Percentiles rank a stretch among this genome's conserved stretches.
Evolutionary conservation across 192 early-diverging fungal species (phyloP).

Genomic region (Piromyces finnis): DNA sequence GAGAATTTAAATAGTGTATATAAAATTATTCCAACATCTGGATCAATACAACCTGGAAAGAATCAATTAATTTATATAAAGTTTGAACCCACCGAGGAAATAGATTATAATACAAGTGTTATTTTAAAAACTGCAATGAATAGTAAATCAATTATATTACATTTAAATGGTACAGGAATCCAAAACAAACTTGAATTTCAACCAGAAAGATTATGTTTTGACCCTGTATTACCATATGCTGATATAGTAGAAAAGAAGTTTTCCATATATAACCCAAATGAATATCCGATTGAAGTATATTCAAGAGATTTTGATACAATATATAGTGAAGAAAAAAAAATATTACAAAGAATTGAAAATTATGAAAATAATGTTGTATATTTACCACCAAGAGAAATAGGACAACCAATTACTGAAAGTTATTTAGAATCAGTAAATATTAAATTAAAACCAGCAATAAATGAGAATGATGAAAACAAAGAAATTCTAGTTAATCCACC

Average conservation of each 20-base stretch:
- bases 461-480: conserved; percentile 4
- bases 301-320: conserved; percentile 32
- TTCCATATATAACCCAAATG: conserved; percentile 20
- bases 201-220: conserved; percentile 16
- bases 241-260: conserved; percentile 23
- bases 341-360: conserved; percentile 14
- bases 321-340: conserved; percentile 29
- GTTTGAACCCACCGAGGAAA: conserved; percentile 23
- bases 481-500: background rate
- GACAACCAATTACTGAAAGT: conserved; percentile 12
- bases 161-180: conserved; percentile 16
- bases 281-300: conserved; percentile 26
- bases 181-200: conserved; percentile 21
- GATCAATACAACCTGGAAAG: conserved; percentile 22
- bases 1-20: background rate
- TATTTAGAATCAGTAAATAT: conserved; percentile 9
- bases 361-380: conserved; percentile 14
- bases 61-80: conserved; percentile 11
- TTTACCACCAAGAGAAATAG: conserved; percentile 24
- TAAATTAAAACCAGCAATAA: conserved; percentile 5
- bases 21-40: conserved; percentile 12
- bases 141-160: conserved; percentile 11
- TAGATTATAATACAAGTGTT: conserved; percentile 16
- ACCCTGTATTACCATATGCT: conserved; percentile 26
- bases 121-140: conserved; percentile 27